phyloP scores from a whole-genome alignment of 345 rosid genomes.

The Ceriops tagal region DNA sequence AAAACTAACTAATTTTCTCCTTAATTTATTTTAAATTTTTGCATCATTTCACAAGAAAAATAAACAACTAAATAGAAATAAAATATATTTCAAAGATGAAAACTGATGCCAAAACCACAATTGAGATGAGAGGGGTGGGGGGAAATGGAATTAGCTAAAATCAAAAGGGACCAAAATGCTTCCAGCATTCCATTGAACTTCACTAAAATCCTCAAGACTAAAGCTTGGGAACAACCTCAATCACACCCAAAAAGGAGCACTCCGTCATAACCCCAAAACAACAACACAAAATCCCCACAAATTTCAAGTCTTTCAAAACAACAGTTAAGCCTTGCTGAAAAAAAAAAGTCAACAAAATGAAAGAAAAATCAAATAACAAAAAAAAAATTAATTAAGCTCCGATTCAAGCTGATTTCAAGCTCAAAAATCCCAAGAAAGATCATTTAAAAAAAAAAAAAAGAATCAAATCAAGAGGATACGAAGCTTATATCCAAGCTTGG shows the following conservation, averaged over 20 bases:
- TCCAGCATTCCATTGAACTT: too few relatives aligned
- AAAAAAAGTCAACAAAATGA: not conserved
- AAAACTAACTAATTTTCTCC: too few relatives aligned
- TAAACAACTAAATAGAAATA: not conserved
- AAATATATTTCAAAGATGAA: not conserved
- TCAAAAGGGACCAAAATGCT: too few relatives aligned
- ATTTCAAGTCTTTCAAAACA: slow-evolving; percentile 3
- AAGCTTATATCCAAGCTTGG: slow-evolving; percentile 94
- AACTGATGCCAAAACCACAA: not conserved
- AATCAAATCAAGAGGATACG: slow-evolving; percentile 65
- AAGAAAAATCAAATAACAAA: not conserved
- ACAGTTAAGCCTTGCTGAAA: not conserved
- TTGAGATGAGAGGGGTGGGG: not conserved
- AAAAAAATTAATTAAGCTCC: not conserved
- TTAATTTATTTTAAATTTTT: too few relatives aligned
- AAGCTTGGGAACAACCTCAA: not conserved
- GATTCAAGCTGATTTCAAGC: slow-evolving; percentile 16
- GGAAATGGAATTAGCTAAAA: not conserved
- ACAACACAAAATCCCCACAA: slow-evolving; percentile 8
- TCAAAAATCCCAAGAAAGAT: not conserved
- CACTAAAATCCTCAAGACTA: too few relatives aligned
- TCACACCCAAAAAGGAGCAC: not conserved
- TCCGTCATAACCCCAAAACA: not conserved
- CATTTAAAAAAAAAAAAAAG: not conserved
- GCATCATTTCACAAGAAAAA: slow-evolving; percentile 2